These are phyloP conservation scores for Macrolepiota albuminosa DNA, from an alignment of 768 basidiomycete genomes.

Conservation along the genomic window DNA sequence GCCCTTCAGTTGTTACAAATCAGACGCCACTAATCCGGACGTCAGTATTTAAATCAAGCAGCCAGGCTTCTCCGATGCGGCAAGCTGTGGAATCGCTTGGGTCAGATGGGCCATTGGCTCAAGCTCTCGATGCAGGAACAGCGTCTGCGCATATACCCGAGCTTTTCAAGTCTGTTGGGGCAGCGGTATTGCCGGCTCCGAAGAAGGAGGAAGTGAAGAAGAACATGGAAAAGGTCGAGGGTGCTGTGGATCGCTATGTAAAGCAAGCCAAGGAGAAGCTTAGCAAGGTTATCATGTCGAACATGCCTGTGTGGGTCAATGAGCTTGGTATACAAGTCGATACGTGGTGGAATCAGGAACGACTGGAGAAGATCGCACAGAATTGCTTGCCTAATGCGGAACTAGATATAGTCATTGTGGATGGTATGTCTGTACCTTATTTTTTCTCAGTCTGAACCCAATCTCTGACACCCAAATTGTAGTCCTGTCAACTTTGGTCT, in stretches of 20 bases:
- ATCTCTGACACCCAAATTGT: slow-evolving; percentile 4
- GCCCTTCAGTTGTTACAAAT: slow-evolving; percentile 30
- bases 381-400: slow-evolving; percentile 55
- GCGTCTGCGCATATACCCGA: slow-evolving; percentile 34
- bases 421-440: slow-evolving; percentile 39
- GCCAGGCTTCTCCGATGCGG: slow-evolving; percentile 42
- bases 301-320: not conserved
- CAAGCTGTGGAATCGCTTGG: slow-evolving; percentile 53
- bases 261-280: not conserved
- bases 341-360: slow-evolving; percentile 57
- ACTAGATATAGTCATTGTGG: slow-evolving; percentile 55
- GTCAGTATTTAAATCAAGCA: slow-evolving; percentile 39
- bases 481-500: slow-evolving; percentile 67
- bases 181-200: slow-evolving; percentile 11
- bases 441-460: not conserved
- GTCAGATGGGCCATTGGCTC: slow-evolving; percentile 52
- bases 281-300: not conserved
- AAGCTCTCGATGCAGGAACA: slow-evolving; percentile 44
- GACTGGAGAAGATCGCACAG: slow-evolving; percentile 49
- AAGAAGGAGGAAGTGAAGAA: slow-evolving; percentile 16
- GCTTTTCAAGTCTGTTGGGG: slow-evolving; percentile 40
- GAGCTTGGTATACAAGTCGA: slow-evolving; percentile 1
- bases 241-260: not conserved
- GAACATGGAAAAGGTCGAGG: slow-evolving; percentile 15
- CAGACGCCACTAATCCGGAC: slow-evolving; percentile 35